Conservation (phyloP, 371 early-diverging fungal species). For the Mucor irregularis region DNA sequence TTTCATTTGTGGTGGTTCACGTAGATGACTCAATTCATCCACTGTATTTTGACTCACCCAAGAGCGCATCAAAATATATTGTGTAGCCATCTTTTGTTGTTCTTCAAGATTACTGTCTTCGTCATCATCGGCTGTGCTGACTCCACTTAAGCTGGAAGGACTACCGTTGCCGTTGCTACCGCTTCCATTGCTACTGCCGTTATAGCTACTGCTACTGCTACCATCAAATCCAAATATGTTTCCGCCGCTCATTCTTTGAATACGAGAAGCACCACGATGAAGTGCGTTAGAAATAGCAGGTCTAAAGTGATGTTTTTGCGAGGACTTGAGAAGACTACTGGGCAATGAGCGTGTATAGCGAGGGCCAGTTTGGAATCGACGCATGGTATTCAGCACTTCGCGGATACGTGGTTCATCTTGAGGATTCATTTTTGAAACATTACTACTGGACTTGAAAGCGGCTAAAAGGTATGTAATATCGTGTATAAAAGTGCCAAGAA, state of each 20-base stretch:
- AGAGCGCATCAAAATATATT: slow-evolving; percentile 64
- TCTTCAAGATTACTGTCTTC: slow-evolving; percentile 42
- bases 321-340: slow-evolving; percentile 49
- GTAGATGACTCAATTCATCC: slow-evolving; percentile 69
- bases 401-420: slow-evolving; percentile 56
- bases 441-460: slow-evolving; percentile 47
- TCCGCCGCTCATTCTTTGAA: slow-evolving; percentile 46
- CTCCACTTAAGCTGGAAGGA: neutral
- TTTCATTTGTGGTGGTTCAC: slow-evolving; percentile 59
- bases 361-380: slow-evolving; percentile 64
- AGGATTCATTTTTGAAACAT: slow-evolving; percentile 19
- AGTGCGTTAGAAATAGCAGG: slow-evolving; percentile 56
- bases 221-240: slow-evolving; percentile 37
- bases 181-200: neutral
- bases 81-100: slow-evolving; percentile 60
- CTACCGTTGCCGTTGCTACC: slow-evolving; percentile 1
- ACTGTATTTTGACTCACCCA: slow-evolving; percentile 71
- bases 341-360: slow-evolving; percentile 60
- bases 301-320: slow-evolving; percentile 59
- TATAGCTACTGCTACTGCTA: neutral
- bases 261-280: slow-evolving; percentile 52
- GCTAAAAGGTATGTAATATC: slow-evolving; percentile 78
- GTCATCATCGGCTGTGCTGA: slow-evolving; percentile 19
- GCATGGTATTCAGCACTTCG: slow-evolving; percentile 53
- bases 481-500: slow-evolving; percentile 77